Evolutionary conservation across 306 rosid species (phyloP).

Genomic region (Vigna radiata): DNA sequence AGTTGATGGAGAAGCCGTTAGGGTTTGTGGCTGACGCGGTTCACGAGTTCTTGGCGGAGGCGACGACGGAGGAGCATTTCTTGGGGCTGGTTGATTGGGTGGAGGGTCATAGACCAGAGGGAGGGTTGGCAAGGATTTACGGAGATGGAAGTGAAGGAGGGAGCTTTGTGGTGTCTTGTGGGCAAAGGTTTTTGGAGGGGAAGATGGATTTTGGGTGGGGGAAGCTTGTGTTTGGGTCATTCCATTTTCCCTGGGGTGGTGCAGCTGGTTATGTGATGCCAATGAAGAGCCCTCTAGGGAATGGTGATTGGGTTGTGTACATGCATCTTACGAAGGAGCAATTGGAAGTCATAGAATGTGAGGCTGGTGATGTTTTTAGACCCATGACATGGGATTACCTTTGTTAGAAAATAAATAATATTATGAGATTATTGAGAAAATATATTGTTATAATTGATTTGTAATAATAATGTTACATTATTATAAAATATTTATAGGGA

Average conservation of each 20-base stretch:
- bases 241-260: slow-evolving; percentile 84
- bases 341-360: slow-evolving; percentile 59
- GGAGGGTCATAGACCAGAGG: slow-evolving; percentile 66
- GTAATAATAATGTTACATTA: too few species aligned
- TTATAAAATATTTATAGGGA: too few species aligned
- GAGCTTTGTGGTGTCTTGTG: slow-evolving; percentile 71
- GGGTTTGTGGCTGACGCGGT: slow-evolving; percentile 58
- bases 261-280: slow-evolving; percentile 84
- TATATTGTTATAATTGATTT: too few species aligned
- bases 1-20: slow-evolving; percentile 56
- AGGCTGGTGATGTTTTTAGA: slow-evolving; percentile 58
- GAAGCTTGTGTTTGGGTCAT: slow-evolving; percentile 62
- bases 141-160: slow-evolving; percentile 48
- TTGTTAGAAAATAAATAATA: too few species aligned
- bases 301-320: slow-evolving; percentile 89
- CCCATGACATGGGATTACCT: slow-evolving; percentile 66
- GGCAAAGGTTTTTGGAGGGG: slow-evolving; percentile 61
- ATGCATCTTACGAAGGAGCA: slow-evolving; percentile 61
- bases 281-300: slow-evolving; percentile 63
- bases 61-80: slow-evolving; percentile 63
- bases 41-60: slow-evolving; percentile 48
- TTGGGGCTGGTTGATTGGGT: slow-evolving; percentile 81
- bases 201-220: slow-evolving; percentile 87
- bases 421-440: too few species aligned
- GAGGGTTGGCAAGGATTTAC: slow-evolving; percentile 55